Evolutionary conservation across 2,329 filamentous ascomycete species (phyloP), one percentile per base, ranked within the genome.

Genomic region (Rhinocladiella similis): DNA sequence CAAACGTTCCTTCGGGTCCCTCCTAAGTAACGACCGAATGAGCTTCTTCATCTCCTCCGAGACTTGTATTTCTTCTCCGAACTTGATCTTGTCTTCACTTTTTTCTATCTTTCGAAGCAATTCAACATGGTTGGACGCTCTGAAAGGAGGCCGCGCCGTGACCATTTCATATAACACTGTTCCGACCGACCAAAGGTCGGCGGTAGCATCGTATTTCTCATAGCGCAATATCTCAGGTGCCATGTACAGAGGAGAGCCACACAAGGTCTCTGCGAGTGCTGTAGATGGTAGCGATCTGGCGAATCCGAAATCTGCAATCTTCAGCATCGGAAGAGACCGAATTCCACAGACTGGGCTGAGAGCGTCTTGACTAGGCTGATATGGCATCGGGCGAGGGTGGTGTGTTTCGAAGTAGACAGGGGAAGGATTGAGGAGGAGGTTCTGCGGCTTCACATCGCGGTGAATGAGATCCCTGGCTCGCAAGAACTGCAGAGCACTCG

Each of bases 241-340:
- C 94, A 99, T 99, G 76, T 99, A 99, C 22, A 99, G 79, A 9
- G 94, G 94, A 12, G 94, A 97, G 16, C 94, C 94, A 72, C 94
- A 99, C 0, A 99, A 83, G 0, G 94, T 99, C 72, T 99, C 94
- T 10, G 94, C 94, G 61, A 99, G 81, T 4, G 92, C 93, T 0
- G 93, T 96, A 6, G 90, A 86, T 1, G 94, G 93, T 47, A 99
- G 77, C 53, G 95, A 91, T 54, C 94, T 86, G 54, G 94, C 94
- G 70, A 99, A 99, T n/a, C 94, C 94, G 69, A 99, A 99, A 75
- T 99, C 94, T 55, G 94, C 94, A 66, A 99, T 87, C 76, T 99
- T 99, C 58, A 99, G 83, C 88, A 97, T 95, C 3, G 94, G 94
- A 41, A 99, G 75, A 16, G 91, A 94, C 51, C 84, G 81, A 27